A percentile compares a stretch with the other conserved stretches of the same genome.
Conservation (phyloP, 2,329 filamentous ascomycete species). For the Blastomyces gilchristii region DNA sequence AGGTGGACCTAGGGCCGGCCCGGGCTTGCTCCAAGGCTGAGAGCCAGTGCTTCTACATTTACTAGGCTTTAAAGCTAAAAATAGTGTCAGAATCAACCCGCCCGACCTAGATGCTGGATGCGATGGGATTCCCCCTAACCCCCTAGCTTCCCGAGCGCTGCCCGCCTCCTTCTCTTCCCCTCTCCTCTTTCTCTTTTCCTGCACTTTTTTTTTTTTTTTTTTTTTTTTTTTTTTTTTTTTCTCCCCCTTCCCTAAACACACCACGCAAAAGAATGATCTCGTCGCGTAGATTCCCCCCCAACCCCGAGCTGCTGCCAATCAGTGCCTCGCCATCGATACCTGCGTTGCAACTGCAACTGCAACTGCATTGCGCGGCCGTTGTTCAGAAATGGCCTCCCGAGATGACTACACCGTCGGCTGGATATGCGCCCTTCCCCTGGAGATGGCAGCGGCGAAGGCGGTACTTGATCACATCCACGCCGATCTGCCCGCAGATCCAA, state of each 20-base stretch:
- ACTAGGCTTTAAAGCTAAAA: no score
- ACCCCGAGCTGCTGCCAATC: neutral
- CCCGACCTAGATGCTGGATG: no score
- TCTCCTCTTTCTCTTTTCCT: no score
- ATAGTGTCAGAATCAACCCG: no score
- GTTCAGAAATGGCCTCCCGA: slow-evolving; percentile 7
- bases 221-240: neutral
- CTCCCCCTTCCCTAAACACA: neutral
- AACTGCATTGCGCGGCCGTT: neutral
- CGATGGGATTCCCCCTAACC: no score
- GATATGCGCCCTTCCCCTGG: slow-evolving; percentile 12
- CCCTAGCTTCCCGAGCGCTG: no score
- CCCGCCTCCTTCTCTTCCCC: no score
- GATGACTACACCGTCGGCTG: slow-evolving; percentile 14
- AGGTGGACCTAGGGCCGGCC: no score
- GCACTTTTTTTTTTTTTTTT: neutral
- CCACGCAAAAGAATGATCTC: neutral
- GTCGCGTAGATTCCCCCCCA: neutral
- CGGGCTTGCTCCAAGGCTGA: no score
- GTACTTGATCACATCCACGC: slow-evolving; percentile 10
- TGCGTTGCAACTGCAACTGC: neutral
- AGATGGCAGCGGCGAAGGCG: slow-evolving; percentile 9
- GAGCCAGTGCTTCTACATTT: no score
- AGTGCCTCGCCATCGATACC: neutral
- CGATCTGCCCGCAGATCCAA: neutral